Conservation (phyloP, 2,329 filamentous ascomycete genomes). For the Purpureocillium takamizusanense region DNA sequence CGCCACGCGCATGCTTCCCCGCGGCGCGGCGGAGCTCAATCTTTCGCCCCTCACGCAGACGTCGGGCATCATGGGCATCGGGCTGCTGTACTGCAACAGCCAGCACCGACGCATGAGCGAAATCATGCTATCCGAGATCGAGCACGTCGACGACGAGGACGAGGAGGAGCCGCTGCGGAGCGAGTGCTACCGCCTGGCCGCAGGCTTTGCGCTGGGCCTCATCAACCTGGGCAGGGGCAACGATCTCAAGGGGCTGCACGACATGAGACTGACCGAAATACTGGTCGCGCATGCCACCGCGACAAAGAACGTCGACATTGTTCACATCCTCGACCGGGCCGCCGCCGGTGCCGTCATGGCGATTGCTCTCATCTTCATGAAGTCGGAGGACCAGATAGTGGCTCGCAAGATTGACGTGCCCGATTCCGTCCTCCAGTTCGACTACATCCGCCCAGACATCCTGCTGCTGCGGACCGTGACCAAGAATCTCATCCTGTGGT, state of each 20-base stretch:
- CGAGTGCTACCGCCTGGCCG: constrained; percentile 92
- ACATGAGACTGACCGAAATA: constrained; percentile 88
- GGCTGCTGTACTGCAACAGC: constrained; percentile 85
- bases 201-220: constrained; percentile 85
- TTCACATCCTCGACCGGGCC: constrained; percentile 87
- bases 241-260: constrained; percentile 79
- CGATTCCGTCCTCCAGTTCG: constrained; percentile 82
- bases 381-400: constrained; percentile 79
- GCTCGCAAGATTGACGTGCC: constrained; percentile 91
- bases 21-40: constrained; percentile 88
- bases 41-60: constrained; percentile 89
- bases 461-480: constrained; percentile 84
- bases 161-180: constrained; percentile 81
- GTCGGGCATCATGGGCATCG: constrained; percentile 94
- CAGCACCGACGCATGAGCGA: constrained; percentile 98
- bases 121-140: constrained; percentile 96
- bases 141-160: constrained; percentile 69
- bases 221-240: constrained; percentile 92
- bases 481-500: constrained; percentile 90
- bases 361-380: constrained; percentile 90
- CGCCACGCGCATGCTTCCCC: constrained; percentile 86
- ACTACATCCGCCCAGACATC: constrained; percentile 89
- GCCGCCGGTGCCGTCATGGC: constrained; percentile 91
- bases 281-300: constrained; percentile 78
- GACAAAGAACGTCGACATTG: constrained; percentile 82